Conservation (phyloP, 805 yeast genomes). For the Torulaspora maleeae region DNA sequence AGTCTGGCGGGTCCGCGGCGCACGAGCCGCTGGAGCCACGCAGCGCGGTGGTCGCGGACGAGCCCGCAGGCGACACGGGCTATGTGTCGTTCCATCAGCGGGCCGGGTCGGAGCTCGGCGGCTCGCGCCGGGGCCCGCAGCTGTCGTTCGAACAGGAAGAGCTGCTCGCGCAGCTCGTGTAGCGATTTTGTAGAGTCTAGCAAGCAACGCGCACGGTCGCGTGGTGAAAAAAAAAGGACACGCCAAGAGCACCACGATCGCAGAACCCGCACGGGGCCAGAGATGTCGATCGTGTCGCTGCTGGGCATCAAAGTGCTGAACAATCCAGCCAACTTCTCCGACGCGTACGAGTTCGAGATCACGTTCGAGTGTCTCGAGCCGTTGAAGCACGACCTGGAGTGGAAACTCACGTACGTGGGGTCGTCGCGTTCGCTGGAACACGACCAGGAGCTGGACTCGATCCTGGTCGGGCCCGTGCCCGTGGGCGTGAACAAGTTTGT, state of each 20-base stretch:
- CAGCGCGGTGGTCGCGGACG: constrained; percentile 2
- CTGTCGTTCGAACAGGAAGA: constrained; percentile 18
- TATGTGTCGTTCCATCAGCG: constrained; percentile 15
- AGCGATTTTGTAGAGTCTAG: background rate
- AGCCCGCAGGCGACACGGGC: constrained; percentile 6
- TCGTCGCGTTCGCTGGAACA: constrained; percentile 91
- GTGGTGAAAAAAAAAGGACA: background rate
- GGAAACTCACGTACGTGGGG: constrained; percentile 97
- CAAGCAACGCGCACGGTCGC: background rate
- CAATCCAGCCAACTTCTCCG: constrained; percentile 91
- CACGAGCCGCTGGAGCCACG: constrained; percentile 3
- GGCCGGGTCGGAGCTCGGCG: background rate
- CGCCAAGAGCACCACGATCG: background rate
- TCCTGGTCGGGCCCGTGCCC: constrained; percentile 98
- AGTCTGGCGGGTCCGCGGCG: constrained; percentile 4
- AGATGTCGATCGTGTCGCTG: constrained; percentile 89
- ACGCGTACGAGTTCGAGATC: constrained; percentile 93
- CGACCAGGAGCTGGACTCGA: constrained; percentile 93
- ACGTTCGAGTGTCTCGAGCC: constrained; percentile 97
- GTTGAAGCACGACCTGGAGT: constrained; percentile 76
- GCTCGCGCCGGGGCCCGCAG: background rate
- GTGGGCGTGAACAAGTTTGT: constrained; percentile 93
- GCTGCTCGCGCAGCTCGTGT: constrained; percentile 12
- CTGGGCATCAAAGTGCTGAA: constrained; percentile 87
- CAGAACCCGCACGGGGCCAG: background rate